phyloP scores from a whole-genome alignment of 2,329 filamentous ascomycete genomes.

The Fusarium odoratissimum region DNA sequence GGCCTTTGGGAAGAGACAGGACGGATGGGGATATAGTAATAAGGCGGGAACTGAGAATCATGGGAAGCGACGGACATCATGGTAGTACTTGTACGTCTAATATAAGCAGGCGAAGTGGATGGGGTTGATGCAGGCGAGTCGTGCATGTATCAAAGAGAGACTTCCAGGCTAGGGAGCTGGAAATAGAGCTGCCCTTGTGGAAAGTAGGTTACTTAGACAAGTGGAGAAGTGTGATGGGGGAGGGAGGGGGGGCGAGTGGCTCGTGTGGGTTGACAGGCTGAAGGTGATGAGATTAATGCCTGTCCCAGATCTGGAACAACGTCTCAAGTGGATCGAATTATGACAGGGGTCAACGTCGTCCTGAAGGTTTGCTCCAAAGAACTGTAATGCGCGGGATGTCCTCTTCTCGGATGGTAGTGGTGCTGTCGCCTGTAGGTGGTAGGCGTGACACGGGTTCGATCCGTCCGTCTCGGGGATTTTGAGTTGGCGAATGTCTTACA shows the following conservation, averaged over 20 bases:
- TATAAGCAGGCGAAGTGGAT: constrained; percentile 45
- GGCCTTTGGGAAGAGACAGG: constrained; percentile 34
- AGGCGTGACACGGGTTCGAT: constrained; percentile 22
- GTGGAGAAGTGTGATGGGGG: constrained; percentile 39
- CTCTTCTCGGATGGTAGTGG: not conserved
- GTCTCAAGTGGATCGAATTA: constrained; percentile 42
- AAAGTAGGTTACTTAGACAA: constrained; percentile 39
- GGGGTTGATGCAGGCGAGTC: constrained; percentile 46
- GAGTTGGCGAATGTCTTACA: constrained; percentile 45
- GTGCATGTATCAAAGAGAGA: constrained; percentile 47
- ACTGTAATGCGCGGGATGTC: constrained; percentile 15
- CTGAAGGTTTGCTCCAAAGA: constrained; percentile 25
- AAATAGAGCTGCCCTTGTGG: constrained; percentile 42
- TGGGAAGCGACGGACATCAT: constrained; percentile 48
- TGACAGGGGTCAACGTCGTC: constrained; percentile 29
- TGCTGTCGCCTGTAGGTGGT: not conserved
- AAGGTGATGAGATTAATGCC: constrained; percentile 39
- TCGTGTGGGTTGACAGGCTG: constrained; percentile 34
- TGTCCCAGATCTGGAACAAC: constrained; percentile 43
- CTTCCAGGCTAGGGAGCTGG: constrained; percentile 45
- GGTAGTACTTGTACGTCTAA: constrained; percentile 46
- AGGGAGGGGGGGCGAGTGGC: constrained; percentile 34
- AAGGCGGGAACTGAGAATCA: constrained; percentile 40
- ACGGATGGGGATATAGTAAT: constrained; percentile 41
- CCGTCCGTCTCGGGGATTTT: constrained; percentile 40